phyloP scores from a whole-genome alignment of 225 moss, liverwort and hornwort genomes.

The Bryoerythrophyllum caledonicum region DNA sequence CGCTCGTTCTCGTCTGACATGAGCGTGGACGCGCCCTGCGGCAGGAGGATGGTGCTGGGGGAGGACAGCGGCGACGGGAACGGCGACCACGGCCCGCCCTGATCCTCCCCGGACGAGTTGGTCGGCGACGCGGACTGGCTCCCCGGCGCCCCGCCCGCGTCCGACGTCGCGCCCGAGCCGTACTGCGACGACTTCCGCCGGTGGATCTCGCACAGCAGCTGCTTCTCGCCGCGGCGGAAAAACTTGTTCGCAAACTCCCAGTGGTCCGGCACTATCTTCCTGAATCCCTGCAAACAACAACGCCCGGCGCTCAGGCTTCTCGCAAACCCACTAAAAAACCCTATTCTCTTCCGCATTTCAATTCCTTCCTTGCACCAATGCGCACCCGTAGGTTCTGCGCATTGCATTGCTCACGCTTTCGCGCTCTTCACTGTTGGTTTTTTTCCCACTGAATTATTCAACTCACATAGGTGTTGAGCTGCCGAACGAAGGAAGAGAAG shows the following conservation, averaged over 20 bases:
- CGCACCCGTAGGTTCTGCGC: too few species aligned
- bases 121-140: slow-evolving; percentile 70
- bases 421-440: not conserved
- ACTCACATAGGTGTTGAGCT: slow-evolving; percentile 90
- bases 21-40: slow-evolving; percentile 44
- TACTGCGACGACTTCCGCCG: slow-evolving; percentile 68
- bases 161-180: slow-evolving; percentile 45
- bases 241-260: slow-evolving; percentile 89
- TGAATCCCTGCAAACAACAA: slow-evolving; percentile 57
- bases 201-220: slow-evolving; percentile 77
- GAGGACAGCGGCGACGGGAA: slow-evolving; percentile 73
- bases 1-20: slow-evolving; percentile 77
- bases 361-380: too few species aligned
- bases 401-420: too few species aligned
- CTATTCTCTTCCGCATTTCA: too few species aligned
- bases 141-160: slow-evolving; percentile 34
- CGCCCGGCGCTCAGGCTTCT: too few species aligned
- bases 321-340: not conserved
- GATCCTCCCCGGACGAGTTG: slow-evolving; percentile 75
- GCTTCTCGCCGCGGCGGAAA: slow-evolving; percentile 75
- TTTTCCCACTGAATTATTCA: not conserved
- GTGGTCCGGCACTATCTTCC: slow-evolving; percentile 83
- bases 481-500: slow-evolving; percentile 85
- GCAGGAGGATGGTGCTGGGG: slow-evolving; percentile 51
- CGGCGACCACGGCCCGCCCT: slow-evolving; percentile 60